These are phyloP conservation scores for Microascus cirrosus DNA, from an alignment of 2,329 filamentous ascomycete species.

Conservation along the genomic window DNA sequence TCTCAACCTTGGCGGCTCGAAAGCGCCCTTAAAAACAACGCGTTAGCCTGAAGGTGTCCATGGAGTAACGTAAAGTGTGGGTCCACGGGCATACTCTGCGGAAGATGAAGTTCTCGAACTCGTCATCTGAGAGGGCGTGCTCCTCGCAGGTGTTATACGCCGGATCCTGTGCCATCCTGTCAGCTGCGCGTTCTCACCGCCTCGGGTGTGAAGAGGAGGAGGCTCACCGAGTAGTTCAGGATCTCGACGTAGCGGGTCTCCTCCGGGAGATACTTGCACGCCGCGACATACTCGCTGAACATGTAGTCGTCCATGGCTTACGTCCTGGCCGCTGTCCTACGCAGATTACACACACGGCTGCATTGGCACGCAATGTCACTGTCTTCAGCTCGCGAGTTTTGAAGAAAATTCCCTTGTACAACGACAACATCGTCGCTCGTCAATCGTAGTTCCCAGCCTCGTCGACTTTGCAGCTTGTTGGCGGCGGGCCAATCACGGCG, in stretches of 20 bases:
- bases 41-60: not conserved
- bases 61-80: not conserved
- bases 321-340: not conserved
- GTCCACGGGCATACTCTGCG: slow-evolving; percentile 28
- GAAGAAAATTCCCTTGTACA: not conserved
- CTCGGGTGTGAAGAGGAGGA: not conserved
- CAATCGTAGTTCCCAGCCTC: too few species aligned
- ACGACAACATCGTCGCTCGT: too few species aligned
- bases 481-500: too few species aligned
- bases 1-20: slow-evolving; percentile 31
- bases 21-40: slow-evolving; percentile 33
- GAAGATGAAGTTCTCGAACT: slow-evolving; percentile 46
- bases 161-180: slow-evolving; percentile 28
- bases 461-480: too few species aligned
- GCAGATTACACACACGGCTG: not conserved
- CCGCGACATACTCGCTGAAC: slow-evolving; percentile 34
- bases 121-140: slow-evolving; percentile 37
- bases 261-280: slow-evolving; percentile 38
- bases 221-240: slow-evolving; percentile 45
- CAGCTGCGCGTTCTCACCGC: not conserved
- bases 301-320: slow-evolving; percentile 46
- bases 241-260: slow-evolving; percentile 45
- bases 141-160: slow-evolving; percentile 37
- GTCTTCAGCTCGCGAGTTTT: not conserved
- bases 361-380: not conserved